Conservation (phyloP, 805 yeast genomes). For the Ogataea sp. region DNA sequence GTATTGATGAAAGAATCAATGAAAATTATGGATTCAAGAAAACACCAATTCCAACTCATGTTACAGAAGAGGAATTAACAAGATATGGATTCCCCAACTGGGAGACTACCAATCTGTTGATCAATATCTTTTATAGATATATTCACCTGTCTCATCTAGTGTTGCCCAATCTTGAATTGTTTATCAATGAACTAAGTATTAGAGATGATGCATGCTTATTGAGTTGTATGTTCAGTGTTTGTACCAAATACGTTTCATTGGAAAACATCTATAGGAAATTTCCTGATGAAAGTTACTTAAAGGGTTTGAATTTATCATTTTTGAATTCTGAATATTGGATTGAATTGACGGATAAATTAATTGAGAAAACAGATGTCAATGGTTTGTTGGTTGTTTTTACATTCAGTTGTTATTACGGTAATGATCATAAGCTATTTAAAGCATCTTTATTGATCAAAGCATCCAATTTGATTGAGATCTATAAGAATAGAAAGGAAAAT, state of each 20-base stretch:
- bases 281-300: no score
- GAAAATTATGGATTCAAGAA: no score
- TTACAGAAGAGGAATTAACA: slow-evolving; percentile 23
- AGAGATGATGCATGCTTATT: slow-evolving; percentile 2
- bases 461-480: slow-evolving; percentile 1
- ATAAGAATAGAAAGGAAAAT: slow-evolving; percentile 6
- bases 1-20: not conserved
- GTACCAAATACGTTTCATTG: slow-evolving; percentile 24
- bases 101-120: slow-evolving; percentile 22
- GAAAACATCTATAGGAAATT: slow-evolving; percentile 11
- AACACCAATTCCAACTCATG: not conserved
- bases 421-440: slow-evolving; percentile 14
- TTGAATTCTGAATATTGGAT: slow-evolving; percentile 30
- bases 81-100: slow-evolving; percentile 30
- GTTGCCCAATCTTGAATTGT: slow-evolving; percentile 26
- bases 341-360: slow-evolving; percentile 20
- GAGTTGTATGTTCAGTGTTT: slow-evolving; percentile 27
- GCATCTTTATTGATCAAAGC: slow-evolving; percentile 7
- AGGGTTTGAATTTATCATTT: slow-evolving; percentile 11
- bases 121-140: slow-evolving; percentile 33
- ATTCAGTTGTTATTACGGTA: slow-evolving; percentile 13
- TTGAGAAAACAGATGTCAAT: slow-evolving; percentile 4
- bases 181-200: slow-evolving; percentile 20
- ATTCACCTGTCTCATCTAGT: slow-evolving; percentile 29
- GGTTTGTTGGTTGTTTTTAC: slow-evolving; percentile 13